phyloP scores from a whole-genome alignment of 2,329 filamentous ascomycete species.

The Zasmidium citrigriseum region DNA sequence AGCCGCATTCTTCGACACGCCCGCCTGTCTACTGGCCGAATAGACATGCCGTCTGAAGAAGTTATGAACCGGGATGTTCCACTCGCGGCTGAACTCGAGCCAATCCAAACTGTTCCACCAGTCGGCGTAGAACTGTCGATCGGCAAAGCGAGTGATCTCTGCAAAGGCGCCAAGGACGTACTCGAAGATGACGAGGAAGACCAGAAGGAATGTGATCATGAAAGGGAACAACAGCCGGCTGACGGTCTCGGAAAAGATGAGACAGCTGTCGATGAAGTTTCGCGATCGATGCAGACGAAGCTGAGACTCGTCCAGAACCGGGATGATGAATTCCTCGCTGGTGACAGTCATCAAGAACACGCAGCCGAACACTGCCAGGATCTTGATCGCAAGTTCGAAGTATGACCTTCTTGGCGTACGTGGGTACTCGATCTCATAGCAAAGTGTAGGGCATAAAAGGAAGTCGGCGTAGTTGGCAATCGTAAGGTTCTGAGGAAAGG shows the following conservation, averaged over 20 bases:
- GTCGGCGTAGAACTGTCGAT: conserved; percentile 86
- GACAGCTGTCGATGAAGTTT: conserved; percentile 64
- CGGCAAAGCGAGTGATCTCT: conserved; percentile 81
- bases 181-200: conserved; percentile 98
- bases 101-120: conserved; percentile 78
- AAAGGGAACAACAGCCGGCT: conserved; percentile 83
- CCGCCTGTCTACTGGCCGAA: conserved; percentile 68
- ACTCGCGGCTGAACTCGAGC: conserved; percentile 87
- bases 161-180: conserved; percentile 93
- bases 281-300: conserved; percentile 50
- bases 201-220: conserved; percentile 51
- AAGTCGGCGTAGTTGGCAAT: conserved; percentile 82
- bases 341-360: conserved; percentile 92
- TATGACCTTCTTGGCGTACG: conserved; percentile 74
- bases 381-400: conserved; percentile 80
- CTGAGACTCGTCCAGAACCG: conserved; percentile 77
- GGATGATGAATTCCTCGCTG: conserved; percentile 93
- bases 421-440: conserved; percentile 97
- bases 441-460: conserved; percentile 88
- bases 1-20: conserved; percentile 74
- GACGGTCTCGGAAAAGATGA: conserved; percentile 87
- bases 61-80: conserved; percentile 97
- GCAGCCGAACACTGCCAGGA: conserved; percentile 88
- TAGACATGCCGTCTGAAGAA: conserved; percentile 96
- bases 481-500: conserved; percentile 87